Conservation (phyloP, 2,329 filamentous ascomycete species). For the Epichloe elymi region DNA sequence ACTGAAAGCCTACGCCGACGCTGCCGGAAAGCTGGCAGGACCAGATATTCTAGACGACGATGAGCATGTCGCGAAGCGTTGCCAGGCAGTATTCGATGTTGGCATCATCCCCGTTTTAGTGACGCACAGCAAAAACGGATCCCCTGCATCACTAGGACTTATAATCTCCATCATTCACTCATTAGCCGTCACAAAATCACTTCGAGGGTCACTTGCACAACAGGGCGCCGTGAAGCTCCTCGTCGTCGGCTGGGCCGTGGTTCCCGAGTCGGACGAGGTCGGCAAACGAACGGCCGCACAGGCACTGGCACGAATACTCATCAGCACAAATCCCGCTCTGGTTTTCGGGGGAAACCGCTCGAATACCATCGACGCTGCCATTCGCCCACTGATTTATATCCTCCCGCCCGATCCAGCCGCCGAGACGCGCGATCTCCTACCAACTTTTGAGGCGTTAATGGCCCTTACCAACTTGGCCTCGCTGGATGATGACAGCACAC, state of each 20-base stretch:
- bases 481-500: constrained; percentile 51
- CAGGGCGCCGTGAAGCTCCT: constrained; percentile 87
- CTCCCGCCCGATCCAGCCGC: constrained; percentile 50
- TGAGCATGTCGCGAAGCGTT: constrained; percentile 60
- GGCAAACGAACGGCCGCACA: constrained; percentile 55
- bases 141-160: constrained; percentile 55
- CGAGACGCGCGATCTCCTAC: constrained; percentile 64
- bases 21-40: constrained; percentile 51
- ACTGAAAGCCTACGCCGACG: constrained; percentile 87
- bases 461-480: constrained; percentile 91
- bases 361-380: constrained; percentile 62
- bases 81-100: constrained; percentile 64
- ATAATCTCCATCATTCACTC: constrained; percentile 66
- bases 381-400: constrained; percentile 67
- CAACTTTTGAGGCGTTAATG: constrained; percentile 80
- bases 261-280: constrained; percentile 37
- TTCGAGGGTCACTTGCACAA: constrained; percentile 72
- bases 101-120: constrained; percentile 68
- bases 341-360: constrained; percentile 75
- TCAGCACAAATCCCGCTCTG: constrained; percentile 71
- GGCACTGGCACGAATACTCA: constrained; percentile 71
- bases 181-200: constrained; percentile 58
- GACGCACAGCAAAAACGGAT: constrained; percentile 59
- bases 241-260: constrained; percentile 53
- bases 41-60: constrained; percentile 63